Conservation (phyloP, 2,329 filamentous ascomycete species). For the Lasiodiplodia sp. region DNA sequence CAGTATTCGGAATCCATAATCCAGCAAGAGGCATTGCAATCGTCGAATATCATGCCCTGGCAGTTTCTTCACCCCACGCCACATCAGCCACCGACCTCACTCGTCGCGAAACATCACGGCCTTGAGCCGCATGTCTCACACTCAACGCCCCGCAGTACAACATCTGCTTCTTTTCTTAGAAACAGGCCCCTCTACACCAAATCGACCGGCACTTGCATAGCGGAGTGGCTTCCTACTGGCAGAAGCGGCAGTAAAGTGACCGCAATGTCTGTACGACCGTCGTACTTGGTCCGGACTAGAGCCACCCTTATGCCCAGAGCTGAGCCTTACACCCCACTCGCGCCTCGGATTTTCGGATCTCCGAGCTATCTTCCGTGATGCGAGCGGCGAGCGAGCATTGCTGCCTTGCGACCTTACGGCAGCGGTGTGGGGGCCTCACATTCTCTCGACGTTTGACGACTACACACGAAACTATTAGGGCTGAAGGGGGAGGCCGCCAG, state of each 20-base stretch:
- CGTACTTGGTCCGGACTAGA: background rate
- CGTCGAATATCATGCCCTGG: background rate
- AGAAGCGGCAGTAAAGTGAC: background rate
- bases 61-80: background rate
- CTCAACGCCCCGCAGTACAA: background rate
- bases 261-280: background rate
- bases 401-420: background rate
- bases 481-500: background rate
- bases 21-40: background rate
- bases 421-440: background rate
- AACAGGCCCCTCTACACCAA: background rate
- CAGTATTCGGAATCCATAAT: background rate
- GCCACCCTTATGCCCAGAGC: background rate
- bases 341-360: background rate
- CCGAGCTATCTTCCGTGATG: background rate
- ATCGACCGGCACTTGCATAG: background rate
- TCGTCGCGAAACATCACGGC: background rate
- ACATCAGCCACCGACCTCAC: slow-evolving; percentile 1
- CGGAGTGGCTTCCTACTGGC: background rate
- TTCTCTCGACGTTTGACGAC: background rate
- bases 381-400: background rate
- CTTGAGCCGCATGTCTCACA: background rate
- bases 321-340: background rate
- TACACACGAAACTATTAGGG: background rate
- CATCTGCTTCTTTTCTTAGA: background rate